Conservation (phyloP, 768 basidiomycete species). For the Coprinellus aureogranulatus region DNA sequence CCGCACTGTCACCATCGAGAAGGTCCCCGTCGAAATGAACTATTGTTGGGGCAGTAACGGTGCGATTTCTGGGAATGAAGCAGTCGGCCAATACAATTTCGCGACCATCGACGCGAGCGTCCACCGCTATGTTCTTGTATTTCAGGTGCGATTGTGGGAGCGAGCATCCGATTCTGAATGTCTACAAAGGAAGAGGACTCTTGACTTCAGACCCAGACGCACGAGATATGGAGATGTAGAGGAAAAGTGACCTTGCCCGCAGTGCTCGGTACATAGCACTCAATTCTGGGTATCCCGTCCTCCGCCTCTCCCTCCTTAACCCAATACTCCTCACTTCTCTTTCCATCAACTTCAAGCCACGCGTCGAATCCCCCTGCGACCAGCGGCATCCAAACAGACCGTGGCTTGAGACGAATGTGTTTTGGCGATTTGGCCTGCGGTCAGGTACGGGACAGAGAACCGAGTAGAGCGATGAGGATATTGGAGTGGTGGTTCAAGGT, state of each 20-base stretch:
- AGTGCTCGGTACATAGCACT: neutral
- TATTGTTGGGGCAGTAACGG: neutral
- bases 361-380: neutral
- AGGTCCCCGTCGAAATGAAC: neutral
- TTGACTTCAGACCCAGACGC: too few species aligned
- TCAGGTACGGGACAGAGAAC: too few species aligned
- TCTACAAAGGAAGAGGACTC: too few species aligned
- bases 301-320: neutral
- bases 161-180: too few species aligned
- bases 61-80: neutral
- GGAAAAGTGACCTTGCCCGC: neutral
- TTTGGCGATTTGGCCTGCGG: too few species aligned
- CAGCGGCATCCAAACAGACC: neutral
- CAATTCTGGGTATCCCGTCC: neutral
- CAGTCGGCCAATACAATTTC: too few species aligned
- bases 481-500: too few species aligned
- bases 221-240: neutral
- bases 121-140: too few species aligned
- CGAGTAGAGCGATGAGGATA: too few species aligned
- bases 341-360: neutral
- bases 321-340: neutral
- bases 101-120: too few species aligned
- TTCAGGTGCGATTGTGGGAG: too few species aligned
- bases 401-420: too few species aligned
- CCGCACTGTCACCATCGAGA: neutral